Conservation (phyloP, 2,329 filamentous ascomycete species). For the Aspergillus clavatus region DNA sequence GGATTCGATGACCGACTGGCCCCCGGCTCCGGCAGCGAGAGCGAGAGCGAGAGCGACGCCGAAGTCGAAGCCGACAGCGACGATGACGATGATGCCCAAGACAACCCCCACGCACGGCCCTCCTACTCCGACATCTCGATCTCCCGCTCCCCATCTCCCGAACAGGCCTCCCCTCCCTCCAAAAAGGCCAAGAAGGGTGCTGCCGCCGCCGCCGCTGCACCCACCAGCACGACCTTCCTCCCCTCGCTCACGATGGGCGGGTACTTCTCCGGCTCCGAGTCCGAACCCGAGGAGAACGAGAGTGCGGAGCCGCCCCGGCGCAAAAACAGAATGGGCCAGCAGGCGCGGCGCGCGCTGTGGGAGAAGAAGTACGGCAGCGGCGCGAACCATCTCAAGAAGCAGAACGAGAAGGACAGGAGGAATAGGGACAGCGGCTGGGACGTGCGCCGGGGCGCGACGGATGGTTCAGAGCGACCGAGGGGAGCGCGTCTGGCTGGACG, state of each 20-base stretch:
- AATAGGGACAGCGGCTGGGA: conserved; percentile 55
- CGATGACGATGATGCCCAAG: not conserved
- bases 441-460: conserved; percentile 51
- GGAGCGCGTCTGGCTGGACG: conserved; percentile 17
- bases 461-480: conserved; percentile 21
- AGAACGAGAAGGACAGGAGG: conserved; percentile 28
- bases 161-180: conserved; percentile 22
- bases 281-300: conserved; percentile 48
- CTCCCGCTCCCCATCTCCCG: conserved; percentile 33
- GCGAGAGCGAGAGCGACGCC: conserved; percentile 15
- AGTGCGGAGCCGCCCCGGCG: conserved; percentile 37
- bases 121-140: conserved; percentile 31
- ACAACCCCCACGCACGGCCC: conserved; percentile 7
- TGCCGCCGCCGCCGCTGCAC: conserved; percentile 16
- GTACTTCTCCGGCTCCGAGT: conserved; percentile 60
- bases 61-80: conserved; percentile 12
- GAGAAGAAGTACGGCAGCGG: conserved; percentile 57
- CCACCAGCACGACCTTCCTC: conserved; percentile 50
- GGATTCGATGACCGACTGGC: conserved; percentile 35
- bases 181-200: conserved; percentile 24
- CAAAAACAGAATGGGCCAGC: conserved; percentile 61
- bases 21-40: conserved; percentile 22
- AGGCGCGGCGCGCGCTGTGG: conserved; percentile 56
- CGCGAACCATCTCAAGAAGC: conserved; percentile 54
- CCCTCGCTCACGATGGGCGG: conserved; percentile 58